These are phyloP conservation scores for Tillandsia leiboldiana DNA, from an alignment of 176 grass and related monocot species.

Conservation along the genomic window DNA sequence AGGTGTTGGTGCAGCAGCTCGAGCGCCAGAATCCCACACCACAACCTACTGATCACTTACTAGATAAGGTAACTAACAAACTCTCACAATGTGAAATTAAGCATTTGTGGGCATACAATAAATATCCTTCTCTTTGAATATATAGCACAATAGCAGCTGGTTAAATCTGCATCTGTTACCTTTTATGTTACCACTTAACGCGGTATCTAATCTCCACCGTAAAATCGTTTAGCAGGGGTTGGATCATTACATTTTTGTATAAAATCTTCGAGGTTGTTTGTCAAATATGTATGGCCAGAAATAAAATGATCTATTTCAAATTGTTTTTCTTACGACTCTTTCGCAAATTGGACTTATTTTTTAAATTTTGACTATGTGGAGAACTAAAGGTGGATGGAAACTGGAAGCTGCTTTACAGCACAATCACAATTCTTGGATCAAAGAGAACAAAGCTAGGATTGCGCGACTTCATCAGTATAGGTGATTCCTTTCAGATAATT, in stretches of 20 bases:
- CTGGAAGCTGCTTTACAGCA: slow-evolving; percentile 92
- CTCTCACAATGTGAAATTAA: background rate
- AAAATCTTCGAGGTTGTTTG: too few relatives aligned
- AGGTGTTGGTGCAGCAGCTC: slow-evolving; percentile 51
- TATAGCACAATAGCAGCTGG: too few relatives aligned
- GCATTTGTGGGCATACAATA: too few relatives aligned
- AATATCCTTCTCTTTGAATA: too few relatives aligned
- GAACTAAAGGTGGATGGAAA: slow-evolving; percentile 60
- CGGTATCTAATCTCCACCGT: too few relatives aligned
- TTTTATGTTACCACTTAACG: too few relatives aligned
- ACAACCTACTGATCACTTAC: slow-evolving; percentile 46
- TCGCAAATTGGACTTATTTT: slow-evolving; percentile 2
- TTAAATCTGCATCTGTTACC: too few relatives aligned
- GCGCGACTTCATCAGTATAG: slow-evolving; percentile 63
- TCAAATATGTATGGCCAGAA: too few relatives aligned
- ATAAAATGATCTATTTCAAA: background rate
- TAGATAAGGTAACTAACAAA: slow-evolving; percentile 45
- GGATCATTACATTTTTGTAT: too few relatives aligned
- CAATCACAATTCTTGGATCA: slow-evolving; percentile 63
- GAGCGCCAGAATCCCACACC: slow-evolving; percentile 73
- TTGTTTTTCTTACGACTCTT: background rate
- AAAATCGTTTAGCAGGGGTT: too few relatives aligned
- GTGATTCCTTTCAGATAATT: slow-evolving; percentile 82
- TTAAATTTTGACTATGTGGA: background rate
- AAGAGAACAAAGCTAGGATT: slow-evolving; percentile 71